Base-by-base conservation (phyloP, 2,329 filamentous ascomycete genomes). In the Claviceps cyperi region DNA sequence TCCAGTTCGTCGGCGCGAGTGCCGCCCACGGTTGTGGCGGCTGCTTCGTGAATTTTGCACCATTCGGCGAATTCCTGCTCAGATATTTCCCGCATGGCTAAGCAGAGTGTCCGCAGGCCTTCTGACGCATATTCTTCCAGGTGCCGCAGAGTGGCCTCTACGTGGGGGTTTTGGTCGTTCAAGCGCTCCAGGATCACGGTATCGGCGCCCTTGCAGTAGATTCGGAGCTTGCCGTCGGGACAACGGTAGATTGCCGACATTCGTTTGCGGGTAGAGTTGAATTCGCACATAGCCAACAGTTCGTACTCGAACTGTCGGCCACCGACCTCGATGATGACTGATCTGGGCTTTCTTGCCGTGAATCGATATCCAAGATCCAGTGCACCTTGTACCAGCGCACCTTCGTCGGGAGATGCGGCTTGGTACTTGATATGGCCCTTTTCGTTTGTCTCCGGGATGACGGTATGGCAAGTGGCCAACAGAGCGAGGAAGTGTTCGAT, bases 51-150 rank as follows among this genome's bases (percentile, higher is more conserved):
- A 32, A 98, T 79, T 56, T 83, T 76, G 64, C 76, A 78, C 92
- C 92, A 98, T 61, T 94, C 83, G 57, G 81, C 77, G 60, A 84
- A 98, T 62, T 98, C 92, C 24, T 85, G 75, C 56, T 98, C 91
- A 0, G 90, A 81, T 21, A 98, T 73, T 65, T 97, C 92, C 50
- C 92, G 85, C 84, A 95, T 88, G 9, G 92, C 89, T 56, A 98
- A 72, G 69, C 94, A 98, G 14, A 98, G 78, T 5, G 92, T 98
- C 59, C 92, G 84, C 48, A 98, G 74, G 66, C 92, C 94, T 58
- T 98, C 92, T 0, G 91, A 94, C 6, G 92, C 92, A 64, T 98
- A 98, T 62, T 98, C 94, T 67, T 98, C 94, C n/a, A 98, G 75
- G 65, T 98, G 94, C 50, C 89, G 82, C 54, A 97, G 71, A 1